Conservation (phyloP, 768 basidiomycete species). For the Termitomyces sp. region DNA sequence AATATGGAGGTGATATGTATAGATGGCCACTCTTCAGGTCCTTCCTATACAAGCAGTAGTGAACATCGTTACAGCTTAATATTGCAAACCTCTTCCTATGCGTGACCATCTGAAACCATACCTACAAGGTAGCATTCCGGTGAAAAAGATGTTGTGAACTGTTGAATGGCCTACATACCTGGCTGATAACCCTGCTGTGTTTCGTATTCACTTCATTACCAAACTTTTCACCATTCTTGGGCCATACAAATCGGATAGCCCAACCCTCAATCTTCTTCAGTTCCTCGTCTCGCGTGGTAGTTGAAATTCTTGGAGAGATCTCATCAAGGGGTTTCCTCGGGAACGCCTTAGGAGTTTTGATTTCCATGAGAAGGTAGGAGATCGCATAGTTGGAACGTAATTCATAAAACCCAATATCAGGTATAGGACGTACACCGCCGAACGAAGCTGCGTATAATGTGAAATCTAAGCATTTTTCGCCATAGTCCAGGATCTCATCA, state of each 20-base stretch:
- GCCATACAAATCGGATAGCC: background rate
- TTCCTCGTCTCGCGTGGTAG: background rate
- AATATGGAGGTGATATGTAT: background rate
- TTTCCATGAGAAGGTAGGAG: background rate
- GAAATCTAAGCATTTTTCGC: background rate
- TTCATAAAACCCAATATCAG: background rate
- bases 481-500: background rate
- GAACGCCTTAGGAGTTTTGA: background rate
- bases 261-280: background rate
- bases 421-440: background rate
- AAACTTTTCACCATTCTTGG: background rate
- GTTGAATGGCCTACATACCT: background rate
- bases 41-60: background rate
- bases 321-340: background rate
- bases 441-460: background rate
- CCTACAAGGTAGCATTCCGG: background rate
- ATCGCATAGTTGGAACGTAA: background rate
- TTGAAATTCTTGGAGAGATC: background rate
- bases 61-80: background rate
- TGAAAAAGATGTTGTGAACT: background rate
- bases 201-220: rapidly evolving
- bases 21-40: background rate
- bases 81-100: background rate
- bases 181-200: background rate
- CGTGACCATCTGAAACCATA: background rate